Evolutionary conservation across 2,329 filamentous ascomycete genomes (phyloP).

Genomic region (Cladosporium cucumerinum): DNA sequence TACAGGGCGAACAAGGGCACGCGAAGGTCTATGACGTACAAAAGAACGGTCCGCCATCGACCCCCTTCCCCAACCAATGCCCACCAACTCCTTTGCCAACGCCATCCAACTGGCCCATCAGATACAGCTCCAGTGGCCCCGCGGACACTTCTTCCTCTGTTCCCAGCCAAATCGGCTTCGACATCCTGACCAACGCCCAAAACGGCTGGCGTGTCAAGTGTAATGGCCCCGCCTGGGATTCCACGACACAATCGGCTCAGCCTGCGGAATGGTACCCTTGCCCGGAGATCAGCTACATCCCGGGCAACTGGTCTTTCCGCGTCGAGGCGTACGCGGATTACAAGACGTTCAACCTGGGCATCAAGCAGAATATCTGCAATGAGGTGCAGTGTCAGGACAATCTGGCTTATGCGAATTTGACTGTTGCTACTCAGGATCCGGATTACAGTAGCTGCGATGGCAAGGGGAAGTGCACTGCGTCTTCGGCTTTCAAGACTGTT

Average conservation of each 20-base stretch:
- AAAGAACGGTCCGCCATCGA: neutral
- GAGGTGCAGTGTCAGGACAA: constrained; percentile 3
- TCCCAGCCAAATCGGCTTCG: neutral
- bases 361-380: constrained; percentile 5
- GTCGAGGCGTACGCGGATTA: constrained; percentile 4
- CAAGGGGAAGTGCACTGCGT: neutral
- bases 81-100: neutral
- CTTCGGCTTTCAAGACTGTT: neutral
- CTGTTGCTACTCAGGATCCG: neutral
- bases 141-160: neutral
- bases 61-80: neutral
- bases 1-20: neutral
- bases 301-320: neutral
- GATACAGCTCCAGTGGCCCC: neutral
- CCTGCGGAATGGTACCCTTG: neutral
- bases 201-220: neutral
- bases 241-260: neutral
- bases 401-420: neutral
- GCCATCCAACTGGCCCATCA: neutral
- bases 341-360: constrained; percentile 6
- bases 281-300: neutral
- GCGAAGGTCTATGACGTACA: neutral
- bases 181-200: neutral
- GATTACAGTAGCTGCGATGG: neutral
- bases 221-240: neutral